phyloP scores from a whole-genome alignment of 2,329 filamentous ascomycete species.

The Alternaria metachromatica region DNA sequence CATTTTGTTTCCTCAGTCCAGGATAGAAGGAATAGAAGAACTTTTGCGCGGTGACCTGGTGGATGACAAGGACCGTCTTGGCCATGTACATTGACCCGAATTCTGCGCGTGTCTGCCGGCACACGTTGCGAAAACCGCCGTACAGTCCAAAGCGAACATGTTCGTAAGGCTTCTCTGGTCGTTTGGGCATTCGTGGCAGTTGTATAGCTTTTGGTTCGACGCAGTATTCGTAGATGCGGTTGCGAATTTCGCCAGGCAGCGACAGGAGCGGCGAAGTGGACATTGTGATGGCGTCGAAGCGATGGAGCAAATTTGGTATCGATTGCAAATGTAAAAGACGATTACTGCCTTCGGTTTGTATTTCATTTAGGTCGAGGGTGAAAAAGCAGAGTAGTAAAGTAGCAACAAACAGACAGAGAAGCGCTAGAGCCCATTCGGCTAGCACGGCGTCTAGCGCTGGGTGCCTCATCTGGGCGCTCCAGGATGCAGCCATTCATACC shows the following conservation, averaged over 20 bases:
- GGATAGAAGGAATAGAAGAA: background rate
- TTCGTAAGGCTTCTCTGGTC: background rate
- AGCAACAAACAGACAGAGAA: no score
- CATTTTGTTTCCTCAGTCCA: background rate
- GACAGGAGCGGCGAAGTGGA: background rate
- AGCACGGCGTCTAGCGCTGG: background rate
- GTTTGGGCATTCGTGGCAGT: background rate
- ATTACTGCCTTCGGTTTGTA: no score
- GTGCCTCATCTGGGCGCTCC: background rate
- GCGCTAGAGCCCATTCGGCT: background rate
- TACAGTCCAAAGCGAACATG: background rate
- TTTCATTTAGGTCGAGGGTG: background rate
- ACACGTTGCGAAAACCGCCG: background rate
- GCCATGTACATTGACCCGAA: background rate
- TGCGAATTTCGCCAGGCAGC: conserved; percentile 3
- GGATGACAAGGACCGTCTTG: background rate
- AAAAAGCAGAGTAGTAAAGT: no score
- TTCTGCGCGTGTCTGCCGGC: background rate
- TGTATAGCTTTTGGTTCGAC: background rate
- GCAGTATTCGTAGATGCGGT: conserved; percentile 7
- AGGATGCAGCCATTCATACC: background rate
- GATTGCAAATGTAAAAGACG: no score
- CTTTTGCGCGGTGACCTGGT: background rate
- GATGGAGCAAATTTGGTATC: background rate
- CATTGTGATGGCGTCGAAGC: background rate